phyloP scores from a whole-genome alignment of 352 stramenopile genomes.

The Pythium phragmitis region DNA sequence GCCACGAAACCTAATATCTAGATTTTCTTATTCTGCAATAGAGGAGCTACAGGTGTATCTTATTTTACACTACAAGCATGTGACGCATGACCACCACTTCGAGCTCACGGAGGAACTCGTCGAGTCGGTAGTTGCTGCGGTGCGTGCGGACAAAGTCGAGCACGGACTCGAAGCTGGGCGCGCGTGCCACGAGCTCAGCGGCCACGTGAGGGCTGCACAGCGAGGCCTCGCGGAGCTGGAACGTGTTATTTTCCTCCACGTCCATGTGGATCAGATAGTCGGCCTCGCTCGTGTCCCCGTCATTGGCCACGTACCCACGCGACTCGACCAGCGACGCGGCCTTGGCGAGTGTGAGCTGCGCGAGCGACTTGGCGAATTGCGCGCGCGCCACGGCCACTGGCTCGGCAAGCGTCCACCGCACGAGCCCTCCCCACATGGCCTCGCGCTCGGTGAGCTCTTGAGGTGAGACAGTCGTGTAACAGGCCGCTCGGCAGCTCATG shows the following conservation, averaged over 20 bases:
- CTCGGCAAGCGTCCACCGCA: slow-evolving; percentile 31
- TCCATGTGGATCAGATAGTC: slow-evolving; percentile 34
- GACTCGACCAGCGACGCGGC: slow-evolving; percentile 25
- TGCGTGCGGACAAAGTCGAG: slow-evolving; percentile 12
- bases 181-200: slow-evolving; percentile 23
- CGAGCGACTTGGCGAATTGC: slow-evolving; percentile 28
- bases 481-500: slow-evolving; percentile 32
- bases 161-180: slow-evolving; percentile 11
- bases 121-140: background rate
- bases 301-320: slow-evolving; percentile 11
- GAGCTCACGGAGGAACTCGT: background rate
- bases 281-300: slow-evolving; percentile 16
- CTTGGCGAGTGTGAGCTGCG: slow-evolving; percentile 19
- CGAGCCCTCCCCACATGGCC: slow-evolving; percentile 36
- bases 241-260: slow-evolving; percentile 34
- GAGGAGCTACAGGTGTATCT: background rate
- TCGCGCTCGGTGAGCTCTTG: slow-evolving; percentile 30
- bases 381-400: slow-evolving; percentile 17
- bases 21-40: background rate
- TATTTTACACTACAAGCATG: background rate
- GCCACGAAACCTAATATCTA: background rate
- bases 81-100: slow-evolving; percentile 2
- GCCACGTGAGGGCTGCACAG: slow-evolving; percentile 32
- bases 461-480: slow-evolving; percentile 27
- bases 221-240: slow-evolving; percentile 26